Evolutionary conservation across 2,329 filamentous ascomycete species (phyloP).

Genomic region (Dissoconium aciculare): DNA sequence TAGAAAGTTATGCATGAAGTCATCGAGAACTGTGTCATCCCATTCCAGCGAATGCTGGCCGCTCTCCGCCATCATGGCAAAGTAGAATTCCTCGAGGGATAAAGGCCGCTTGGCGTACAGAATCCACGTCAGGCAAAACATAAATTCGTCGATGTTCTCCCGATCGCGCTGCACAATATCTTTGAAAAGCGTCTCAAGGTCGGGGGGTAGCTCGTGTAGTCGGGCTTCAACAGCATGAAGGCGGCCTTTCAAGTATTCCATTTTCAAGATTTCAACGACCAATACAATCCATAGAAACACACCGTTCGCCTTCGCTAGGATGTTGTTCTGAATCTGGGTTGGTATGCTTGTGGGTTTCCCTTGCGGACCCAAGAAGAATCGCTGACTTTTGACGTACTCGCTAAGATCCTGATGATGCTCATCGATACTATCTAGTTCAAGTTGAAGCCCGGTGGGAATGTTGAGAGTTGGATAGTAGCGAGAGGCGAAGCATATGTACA

Average conservation of each 20-base stretch:
- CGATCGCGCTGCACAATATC: slow-evolving; percentile 36
- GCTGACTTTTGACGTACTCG: slow-evolving; percentile 21
- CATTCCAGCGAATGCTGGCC: slow-evolving; percentile 4
- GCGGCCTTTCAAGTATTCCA: slow-evolving; percentile 23
- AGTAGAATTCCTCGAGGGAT: slow-evolving; percentile 31
- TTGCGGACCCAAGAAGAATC: slow-evolving; percentile 13
- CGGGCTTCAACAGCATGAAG: slow-evolving; percentile 19
- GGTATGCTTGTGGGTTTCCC: slow-evolving; percentile 11
- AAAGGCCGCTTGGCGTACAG: slow-evolving; percentile 35
- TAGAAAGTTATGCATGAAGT: slow-evolving; percentile 24
- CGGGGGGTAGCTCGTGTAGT: slow-evolving; percentile 27
- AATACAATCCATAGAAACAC: slow-evolving; percentile 35
- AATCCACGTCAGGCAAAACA: slow-evolving; percentile 38
- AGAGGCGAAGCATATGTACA: slow-evolving; percentile 29
- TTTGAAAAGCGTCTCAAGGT: slow-evolving; percentile 35
- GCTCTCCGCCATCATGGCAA: slow-evolving; percentile 24
- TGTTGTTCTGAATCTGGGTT: slow-evolving; percentile 16
- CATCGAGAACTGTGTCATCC: slow-evolving; percentile 5
- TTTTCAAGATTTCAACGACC: slow-evolving; percentile 33
- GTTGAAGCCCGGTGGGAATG: slow-evolving; percentile 18
- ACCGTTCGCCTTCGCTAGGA: slow-evolving; percentile 27
- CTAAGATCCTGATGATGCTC: slow-evolving; percentile 23
- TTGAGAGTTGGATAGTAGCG: slow-evolving; percentile 31
- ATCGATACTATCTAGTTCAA: slow-evolving; percentile 24
- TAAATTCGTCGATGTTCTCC: slow-evolving; percentile 27